phyloP scores from a whole-genome alignment of 306 rosid genomes.

The Castanea mollissima region DNA sequence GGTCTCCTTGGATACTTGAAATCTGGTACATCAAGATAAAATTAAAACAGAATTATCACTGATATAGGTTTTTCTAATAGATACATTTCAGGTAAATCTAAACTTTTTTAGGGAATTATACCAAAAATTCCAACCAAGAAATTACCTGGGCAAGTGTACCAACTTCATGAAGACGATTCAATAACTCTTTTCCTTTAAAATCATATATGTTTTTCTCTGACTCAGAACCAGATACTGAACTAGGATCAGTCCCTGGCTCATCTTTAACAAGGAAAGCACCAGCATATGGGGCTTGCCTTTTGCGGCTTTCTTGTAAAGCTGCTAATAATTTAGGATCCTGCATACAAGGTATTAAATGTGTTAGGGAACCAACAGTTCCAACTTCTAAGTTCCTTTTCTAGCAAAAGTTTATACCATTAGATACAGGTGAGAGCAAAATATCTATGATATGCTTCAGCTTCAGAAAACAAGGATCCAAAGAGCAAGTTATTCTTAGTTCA shows the following conservation, averaged over 20 bases:
- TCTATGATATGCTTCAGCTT: slow-evolving; percentile 8
- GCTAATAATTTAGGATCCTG: slow-evolving; percentile 91
- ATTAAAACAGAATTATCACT: not conserved
- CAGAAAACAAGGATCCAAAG: not conserved
- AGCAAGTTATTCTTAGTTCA: not conserved
- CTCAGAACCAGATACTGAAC: slow-evolving; percentile 65
- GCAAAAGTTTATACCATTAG: not conserved
- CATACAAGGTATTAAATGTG: slow-evolving; percentile 24
- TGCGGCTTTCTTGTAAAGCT: slow-evolving; percentile 88
- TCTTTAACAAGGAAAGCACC: slow-evolving; percentile 97
- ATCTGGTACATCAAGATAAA: slow-evolving; percentile 48
- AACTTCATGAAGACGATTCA: slow-evolving; percentile 90
- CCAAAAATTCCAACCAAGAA: slow-evolving; percentile 10
- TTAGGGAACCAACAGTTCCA: slow-evolving; percentile 7
- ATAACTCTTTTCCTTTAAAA: slow-evolving; percentile 82
- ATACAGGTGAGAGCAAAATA: slow-evolving; percentile 11
- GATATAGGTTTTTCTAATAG: not conserved
- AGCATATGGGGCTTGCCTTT: slow-evolving; percentile 97
- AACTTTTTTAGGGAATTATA: slow-evolving; percentile 1
- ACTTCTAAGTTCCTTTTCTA: slow-evolving; percentile 9
- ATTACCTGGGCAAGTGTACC: slow-evolving; percentile 97
- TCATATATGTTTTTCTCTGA: slow-evolving; percentile 64
- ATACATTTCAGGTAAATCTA: not conserved
- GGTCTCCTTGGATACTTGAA: slow-evolving; percentile 94
- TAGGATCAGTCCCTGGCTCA: slow-evolving; percentile 79